Evolutionary conservation across 2,329 filamentous ascomycete genomes (phyloP).

Genomic region (Pseudogymnoascus sp.): DNA sequence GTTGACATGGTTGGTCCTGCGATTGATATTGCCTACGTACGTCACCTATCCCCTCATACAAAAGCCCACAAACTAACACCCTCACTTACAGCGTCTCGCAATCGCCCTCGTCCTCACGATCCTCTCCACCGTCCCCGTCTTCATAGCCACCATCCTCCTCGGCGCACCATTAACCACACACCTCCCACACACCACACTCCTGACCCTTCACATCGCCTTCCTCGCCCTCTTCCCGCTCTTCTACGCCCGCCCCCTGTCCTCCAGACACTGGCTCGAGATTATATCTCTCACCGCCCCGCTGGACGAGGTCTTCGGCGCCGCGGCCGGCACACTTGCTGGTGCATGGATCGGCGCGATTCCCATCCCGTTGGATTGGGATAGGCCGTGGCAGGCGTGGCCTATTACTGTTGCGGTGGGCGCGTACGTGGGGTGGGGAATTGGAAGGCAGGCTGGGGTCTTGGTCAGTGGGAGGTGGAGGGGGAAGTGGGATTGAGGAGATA

Average conservation of each 20-base stretch:
- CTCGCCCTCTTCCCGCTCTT: constrained; percentile 72
- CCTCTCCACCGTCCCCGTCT: constrained; percentile 44
- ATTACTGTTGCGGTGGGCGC: constrained; percentile 80
- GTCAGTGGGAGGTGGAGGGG: constrained; percentile 23
- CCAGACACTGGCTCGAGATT: constrained; percentile 60
- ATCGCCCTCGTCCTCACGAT: constrained; percentile 53
- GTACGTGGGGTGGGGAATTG: constrained; percentile 69
- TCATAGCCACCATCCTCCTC: constrained; percentile 64
- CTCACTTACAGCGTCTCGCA: constrained; percentile 51
- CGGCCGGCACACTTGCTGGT: constrained; percentile 69
- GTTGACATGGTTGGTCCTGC: background rate
- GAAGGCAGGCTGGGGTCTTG: constrained; percentile 50
- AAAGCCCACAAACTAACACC: constrained; percentile 3
- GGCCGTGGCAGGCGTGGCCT: constrained; percentile 98
- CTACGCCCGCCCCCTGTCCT: constrained; percentile 76
- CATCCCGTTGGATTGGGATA: constrained; percentile 95
- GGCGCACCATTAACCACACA: constrained; percentile 86
- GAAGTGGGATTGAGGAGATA: background rate
- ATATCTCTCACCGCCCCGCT: constrained; percentile 60
- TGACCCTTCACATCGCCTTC: constrained; percentile 72
- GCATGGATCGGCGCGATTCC: constrained; percentile 92
- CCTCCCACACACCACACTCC: constrained; percentile 66
- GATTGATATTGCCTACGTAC: constrained; percentile 3
- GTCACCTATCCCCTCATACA: background rate
- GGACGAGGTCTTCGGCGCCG: constrained; percentile 76